Evolutionary conservation across 352 stramenopile genomes (phyloP).

Genomic region (Phytophthora tubulina): DNA sequence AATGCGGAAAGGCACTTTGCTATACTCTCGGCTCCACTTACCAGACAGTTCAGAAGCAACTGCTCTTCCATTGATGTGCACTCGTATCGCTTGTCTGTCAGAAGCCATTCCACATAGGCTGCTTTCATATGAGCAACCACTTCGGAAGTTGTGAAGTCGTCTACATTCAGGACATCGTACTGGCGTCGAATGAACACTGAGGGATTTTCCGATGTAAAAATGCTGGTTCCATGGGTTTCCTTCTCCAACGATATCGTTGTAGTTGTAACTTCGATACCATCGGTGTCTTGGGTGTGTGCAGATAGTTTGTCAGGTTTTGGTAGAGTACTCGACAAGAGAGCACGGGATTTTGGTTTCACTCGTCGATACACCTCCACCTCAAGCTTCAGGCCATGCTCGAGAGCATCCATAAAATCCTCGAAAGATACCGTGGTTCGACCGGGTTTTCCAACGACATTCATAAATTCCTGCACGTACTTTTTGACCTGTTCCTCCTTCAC

Average conservation of each 20-base stretch:
- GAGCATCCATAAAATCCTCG: conserved; percentile 82
- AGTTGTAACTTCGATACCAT: not conserved
- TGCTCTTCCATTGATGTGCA: conserved; percentile 51
- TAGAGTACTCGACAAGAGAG: conserved; percentile 1
- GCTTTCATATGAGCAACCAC: conserved; percentile 44
- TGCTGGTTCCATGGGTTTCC: conserved; percentile 13
- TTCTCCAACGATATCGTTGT: not conserved
- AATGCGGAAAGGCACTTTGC: conserved; percentile 59
- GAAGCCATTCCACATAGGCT: conserved; percentile 43
- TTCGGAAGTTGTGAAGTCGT: conserved; percentile 48
- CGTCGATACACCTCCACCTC: conserved; percentile 74
- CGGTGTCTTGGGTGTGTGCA: not conserved
- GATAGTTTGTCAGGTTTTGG: not conserved
- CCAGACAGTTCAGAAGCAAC: conserved; percentile 44
- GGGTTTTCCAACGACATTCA: conserved; percentile 76
- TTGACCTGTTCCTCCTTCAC: conserved; percentile 78
- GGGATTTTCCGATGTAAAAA: conserved; percentile 18
- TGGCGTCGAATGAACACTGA: conserved; percentile 42
- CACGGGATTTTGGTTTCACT: conserved; percentile 13
- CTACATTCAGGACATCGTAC: conserved; percentile 54
- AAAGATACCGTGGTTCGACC: conserved; percentile 79
- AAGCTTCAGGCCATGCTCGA: conserved; percentile 81
- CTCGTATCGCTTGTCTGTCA: conserved; percentile 43
- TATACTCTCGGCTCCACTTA: conserved; percentile 58
- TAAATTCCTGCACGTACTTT: conserved; percentile 80